A percentile compares a stretch with the other conserved stretches of the same genome.
phyloP scores from a whole-genome alignment of 106 monocot species.

The Allium sativum region DNA sequence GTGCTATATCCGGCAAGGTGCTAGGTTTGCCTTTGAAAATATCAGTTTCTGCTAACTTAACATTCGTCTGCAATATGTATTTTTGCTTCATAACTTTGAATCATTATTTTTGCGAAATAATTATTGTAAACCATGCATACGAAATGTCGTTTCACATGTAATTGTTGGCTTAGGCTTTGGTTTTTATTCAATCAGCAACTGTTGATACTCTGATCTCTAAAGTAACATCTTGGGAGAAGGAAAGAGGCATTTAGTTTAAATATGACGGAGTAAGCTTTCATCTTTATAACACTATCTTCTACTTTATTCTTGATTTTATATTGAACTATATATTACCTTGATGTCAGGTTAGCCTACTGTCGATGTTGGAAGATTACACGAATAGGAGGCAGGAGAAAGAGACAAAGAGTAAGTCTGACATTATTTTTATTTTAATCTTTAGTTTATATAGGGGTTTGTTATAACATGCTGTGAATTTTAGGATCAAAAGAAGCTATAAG shows the following conservation, averaged over 20 bases:
- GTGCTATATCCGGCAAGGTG: conserved; percentile 58
- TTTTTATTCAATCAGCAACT: conserved; percentile 26
- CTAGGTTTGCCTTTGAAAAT: conserved; percentile 29
- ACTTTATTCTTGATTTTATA: not conserved
- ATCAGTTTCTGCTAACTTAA: not conserved
- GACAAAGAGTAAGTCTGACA: conserved; percentile 35
- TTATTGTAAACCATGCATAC: too few species aligned
- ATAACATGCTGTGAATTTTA: conserved; percentile 11
- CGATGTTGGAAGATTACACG: conserved; percentile 71
- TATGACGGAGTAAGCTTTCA: conserved; percentile 64
- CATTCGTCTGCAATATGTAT: not conserved
- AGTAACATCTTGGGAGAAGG: conserved; percentile 66
- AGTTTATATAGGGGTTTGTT: not conserved
- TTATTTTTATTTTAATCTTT: not conserved
- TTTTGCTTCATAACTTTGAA: not conserved
- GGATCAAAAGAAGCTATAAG: conserved; percentile 61
- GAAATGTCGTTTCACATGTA: too few species aligned
- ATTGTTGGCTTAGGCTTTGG: too few species aligned
- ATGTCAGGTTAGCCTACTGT: conserved; percentile 43
- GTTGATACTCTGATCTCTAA: conserved; percentile 51
- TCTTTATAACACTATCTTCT: not conserved
- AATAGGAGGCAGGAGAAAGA: conserved; percentile 52
- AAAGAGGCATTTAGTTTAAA: conserved; percentile 47
- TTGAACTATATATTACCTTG: not conserved
- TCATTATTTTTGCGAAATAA: too few species aligned